Conservation (phyloP, 148 eudicot genomes). For the Fagopyrum homotropicum region DNA sequence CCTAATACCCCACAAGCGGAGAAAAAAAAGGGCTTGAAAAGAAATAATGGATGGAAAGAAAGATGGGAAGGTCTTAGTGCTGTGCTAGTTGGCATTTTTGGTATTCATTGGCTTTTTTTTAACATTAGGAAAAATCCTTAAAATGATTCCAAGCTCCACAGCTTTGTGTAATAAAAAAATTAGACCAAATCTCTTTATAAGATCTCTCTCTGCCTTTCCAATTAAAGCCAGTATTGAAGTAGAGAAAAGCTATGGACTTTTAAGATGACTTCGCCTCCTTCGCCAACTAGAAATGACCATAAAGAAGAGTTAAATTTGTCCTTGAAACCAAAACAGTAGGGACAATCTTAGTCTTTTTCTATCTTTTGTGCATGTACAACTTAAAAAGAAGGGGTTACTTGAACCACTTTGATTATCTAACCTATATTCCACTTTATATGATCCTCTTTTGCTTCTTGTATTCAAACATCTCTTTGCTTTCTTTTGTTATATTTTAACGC, state of each 20-base stretch:
- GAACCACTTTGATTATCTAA: not conserved
- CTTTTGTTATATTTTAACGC: not conserved
- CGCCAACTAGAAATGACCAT: not conserved
- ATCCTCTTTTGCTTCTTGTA: not conserved
- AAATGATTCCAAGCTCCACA: constrained; percentile 22
- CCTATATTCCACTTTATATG: not conserved
- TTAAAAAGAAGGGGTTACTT: not conserved
- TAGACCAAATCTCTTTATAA: constrained; percentile 40
- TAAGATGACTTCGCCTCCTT: constrained; percentile 9
- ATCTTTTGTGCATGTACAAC: constrained; percentile 3
- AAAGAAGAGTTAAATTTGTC: constrained; percentile 2
- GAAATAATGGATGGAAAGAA: constrained; percentile 14
- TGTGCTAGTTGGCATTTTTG: constrained; percentile 22
- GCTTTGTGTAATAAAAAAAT: constrained; percentile 29
- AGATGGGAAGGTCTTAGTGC: constrained; percentile 17
- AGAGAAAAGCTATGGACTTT: not conserved
- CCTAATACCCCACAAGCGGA: constrained; percentile 22
- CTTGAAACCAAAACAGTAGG: not conserved
- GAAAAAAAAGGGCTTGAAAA: constrained; percentile 12
- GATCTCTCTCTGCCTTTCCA: constrained; percentile 36
- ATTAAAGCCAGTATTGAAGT: constrained; percentile 13
- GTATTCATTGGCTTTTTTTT: constrained; percentile 14
- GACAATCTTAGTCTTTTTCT: not conserved
- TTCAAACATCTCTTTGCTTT: not conserved
- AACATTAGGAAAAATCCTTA: not conserved